Evolutionary conservation across 2,329 filamentous ascomycete species (phyloP).

Genomic region (Macrophomina tecta): DNA sequence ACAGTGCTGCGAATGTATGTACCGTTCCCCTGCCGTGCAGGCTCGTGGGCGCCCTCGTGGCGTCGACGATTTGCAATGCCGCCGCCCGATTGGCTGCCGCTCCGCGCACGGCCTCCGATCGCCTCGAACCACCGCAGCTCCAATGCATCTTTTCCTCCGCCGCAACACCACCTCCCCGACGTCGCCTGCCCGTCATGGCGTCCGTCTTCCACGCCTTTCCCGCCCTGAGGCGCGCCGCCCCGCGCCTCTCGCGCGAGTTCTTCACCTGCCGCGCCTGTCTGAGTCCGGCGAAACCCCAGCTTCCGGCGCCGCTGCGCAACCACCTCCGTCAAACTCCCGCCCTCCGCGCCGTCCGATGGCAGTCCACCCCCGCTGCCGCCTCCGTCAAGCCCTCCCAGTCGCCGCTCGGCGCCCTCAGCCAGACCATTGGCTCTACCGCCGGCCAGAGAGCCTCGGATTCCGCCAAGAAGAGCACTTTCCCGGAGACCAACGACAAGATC

Average conservation of each 20-base stretch:
- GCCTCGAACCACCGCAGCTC: constrained; percentile 25
- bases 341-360: constrained; percentile 42
- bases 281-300: constrained; percentile 34
- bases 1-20: constrained; percentile 5
- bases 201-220: constrained; percentile 45
- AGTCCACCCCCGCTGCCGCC: constrained; percentile 37
- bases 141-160: constrained; percentile 9
- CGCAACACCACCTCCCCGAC: constrained; percentile 21
- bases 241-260: constrained; percentile 44
- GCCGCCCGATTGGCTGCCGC: constrained; percentile 8
- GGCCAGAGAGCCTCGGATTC: background rate
- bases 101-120: constrained; percentile 10
- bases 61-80: constrained; percentile 20
- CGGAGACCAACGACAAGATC: constrained; percentile 71
- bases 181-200: constrained; percentile 38
- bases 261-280: constrained; percentile 43
- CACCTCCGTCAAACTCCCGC: constrained; percentile 30
- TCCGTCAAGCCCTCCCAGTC: constrained; percentile 3
- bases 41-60: background rate
- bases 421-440: constrained; percentile 16
- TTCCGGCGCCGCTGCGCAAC: constrained; percentile 30
- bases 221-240: constrained; percentile 45
- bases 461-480: constrained; percentile 49
- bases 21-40: background rate
- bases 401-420: constrained; percentile 21